Evolutionary conservation across 2,329 filamentous ascomycete species (phyloP).

Genomic region (Colletotrichum cuscutae): DNA sequence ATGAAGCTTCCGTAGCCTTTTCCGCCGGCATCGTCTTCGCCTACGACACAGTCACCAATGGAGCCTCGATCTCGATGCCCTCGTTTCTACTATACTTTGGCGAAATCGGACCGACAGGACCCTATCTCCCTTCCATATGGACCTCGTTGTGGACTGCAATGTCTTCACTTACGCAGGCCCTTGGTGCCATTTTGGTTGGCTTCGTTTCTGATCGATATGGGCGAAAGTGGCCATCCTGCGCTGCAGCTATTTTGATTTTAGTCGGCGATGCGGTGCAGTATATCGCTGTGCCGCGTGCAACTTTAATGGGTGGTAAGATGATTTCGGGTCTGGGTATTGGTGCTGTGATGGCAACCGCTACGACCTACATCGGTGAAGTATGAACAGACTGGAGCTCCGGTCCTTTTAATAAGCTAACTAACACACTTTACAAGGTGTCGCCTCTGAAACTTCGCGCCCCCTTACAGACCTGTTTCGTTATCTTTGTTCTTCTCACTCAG

Average conservation of each 20-base stretch:
- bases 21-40: neutral
- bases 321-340: too few relatives aligned
- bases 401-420: too few relatives aligned
- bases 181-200: neutral
- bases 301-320: neutral
- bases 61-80: neutral
- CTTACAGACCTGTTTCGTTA: too few relatives aligned
- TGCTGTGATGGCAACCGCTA: too few relatives aligned
- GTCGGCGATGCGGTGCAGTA: neutral
- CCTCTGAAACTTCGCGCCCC: too few relatives aligned
- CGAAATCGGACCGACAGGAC: neutral
- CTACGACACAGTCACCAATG: neutral
- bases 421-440: too few relatives aligned
- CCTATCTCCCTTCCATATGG: neutral
- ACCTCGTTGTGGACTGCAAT: neutral
- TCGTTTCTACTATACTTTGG: neutral
- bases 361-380: too few relatives aligned
- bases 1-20: neutral
- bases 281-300: neutral
- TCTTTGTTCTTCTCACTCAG: too few relatives aligned
- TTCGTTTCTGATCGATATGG: neutral
- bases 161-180: neutral
- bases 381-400: too few relatives aligned
- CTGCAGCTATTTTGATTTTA: neutral
- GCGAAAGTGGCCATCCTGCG: neutral